These are phyloP conservation scores for Populus tremula DNA, from an alignment of 345 rosid genomes.

Conservation along the genomic window DNA sequence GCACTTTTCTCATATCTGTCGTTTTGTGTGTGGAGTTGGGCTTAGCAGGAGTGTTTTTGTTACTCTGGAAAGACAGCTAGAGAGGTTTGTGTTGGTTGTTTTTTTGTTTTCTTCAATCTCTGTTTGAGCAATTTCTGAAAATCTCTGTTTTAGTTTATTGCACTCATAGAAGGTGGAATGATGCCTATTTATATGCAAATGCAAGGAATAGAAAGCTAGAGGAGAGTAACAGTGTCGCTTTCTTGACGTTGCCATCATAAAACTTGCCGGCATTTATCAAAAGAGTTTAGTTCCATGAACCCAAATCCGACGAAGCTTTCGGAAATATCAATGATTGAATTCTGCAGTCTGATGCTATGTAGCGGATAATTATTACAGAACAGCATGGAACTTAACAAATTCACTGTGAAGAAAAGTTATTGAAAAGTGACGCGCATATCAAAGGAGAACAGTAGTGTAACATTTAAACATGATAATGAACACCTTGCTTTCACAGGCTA, in stretches of 20 bases:
- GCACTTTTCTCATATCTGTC: background rate
- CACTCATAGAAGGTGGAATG: background rate
- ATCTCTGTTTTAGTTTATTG: background rate
- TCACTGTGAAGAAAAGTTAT: no score
- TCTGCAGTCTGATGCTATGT: background rate
- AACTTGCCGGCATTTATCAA: no score
- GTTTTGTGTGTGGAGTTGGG: background rate
- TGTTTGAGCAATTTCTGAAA: background rate
- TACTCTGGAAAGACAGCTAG: background rate
- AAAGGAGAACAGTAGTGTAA: no score
- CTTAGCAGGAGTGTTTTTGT: background rate
- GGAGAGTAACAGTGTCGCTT: background rate
- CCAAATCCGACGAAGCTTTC: background rate
- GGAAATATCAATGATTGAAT: background rate
- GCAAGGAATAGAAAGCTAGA: background rate
- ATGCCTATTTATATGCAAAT: background rate
- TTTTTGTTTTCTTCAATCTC: no score
- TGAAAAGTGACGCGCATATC: no score
- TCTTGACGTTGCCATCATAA: no score
- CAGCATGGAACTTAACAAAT: background rate
- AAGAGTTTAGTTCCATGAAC: background rate
- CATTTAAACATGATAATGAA: no score
- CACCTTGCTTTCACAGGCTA: no score
- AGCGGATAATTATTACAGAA: background rate
- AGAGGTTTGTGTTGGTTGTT: no score